Evolutionary conservation across 2,329 filamentous ascomycete genomes (phyloP).

Genomic region (Thelonectria blattea): DNA sequence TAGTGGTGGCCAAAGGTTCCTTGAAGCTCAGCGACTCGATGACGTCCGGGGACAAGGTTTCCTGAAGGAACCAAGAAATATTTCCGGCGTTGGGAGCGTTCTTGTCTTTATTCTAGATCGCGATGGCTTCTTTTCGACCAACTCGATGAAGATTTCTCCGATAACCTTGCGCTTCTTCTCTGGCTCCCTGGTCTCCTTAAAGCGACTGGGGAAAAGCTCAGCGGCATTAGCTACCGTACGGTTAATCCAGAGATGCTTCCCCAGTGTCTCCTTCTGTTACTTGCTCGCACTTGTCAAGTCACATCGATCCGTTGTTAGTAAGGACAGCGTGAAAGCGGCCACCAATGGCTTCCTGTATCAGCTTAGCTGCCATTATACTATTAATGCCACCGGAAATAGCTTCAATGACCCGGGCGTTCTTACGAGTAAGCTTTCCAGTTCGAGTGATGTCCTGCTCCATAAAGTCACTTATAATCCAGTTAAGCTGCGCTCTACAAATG

Average conservation of each 20-base stretch:
- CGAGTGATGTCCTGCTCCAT: slow-evolving; percentile 78
- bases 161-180: slow-evolving; percentile 94
- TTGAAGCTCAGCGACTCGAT: slow-evolving; percentile 47
- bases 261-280: slow-evolving; percentile 84
- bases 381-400: slow-evolving; percentile 10
- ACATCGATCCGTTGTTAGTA: slow-evolving; percentile 82
- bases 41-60: slow-evolving; percentile 54
- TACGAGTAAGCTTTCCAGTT: slow-evolving; percentile 82
- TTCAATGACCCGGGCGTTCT: slow-evolving; percentile 68
- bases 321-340: slow-evolving; percentile 85
- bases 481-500: slow-evolving; percentile 77
- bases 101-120: slow-evolving; percentile 73
- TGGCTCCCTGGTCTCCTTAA: slow-evolving; percentile 78
- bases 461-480: slow-evolving; percentile 90
- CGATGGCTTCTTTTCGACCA: slow-evolving; percentile 79
- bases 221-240: slow-evolving; percentile 84
- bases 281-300: slow-evolving; percentile 80
- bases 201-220: slow-evolving; percentile 75
- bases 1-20: slow-evolving; percentile 56
- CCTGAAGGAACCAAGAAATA: slow-evolving; percentile 87
- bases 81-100: slow-evolving; percentile 72
- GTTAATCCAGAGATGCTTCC: slow-evolving; percentile 84
- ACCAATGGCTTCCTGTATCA: slow-evolving; percentile 83
- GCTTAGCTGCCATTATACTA: slow-evolving; percentile 79
- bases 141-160: slow-evolving; percentile 66